Evolutionary conservation across 768 basidiomycete species (phyloP).

Genomic region (Lactarius vividus): DNA sequence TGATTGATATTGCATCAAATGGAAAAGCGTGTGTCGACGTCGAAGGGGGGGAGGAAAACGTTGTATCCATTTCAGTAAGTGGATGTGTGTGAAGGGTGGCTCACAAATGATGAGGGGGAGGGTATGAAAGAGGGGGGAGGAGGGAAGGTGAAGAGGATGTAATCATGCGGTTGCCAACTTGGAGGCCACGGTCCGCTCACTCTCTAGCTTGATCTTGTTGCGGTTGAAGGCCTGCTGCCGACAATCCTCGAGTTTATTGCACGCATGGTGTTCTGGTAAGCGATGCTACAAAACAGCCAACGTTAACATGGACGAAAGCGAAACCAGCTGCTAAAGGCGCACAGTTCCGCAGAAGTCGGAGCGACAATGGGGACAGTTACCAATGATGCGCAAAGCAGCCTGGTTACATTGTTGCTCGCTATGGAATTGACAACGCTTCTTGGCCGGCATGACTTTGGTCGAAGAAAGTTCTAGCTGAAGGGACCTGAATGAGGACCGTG

Average conservation of each 20-base stretch:
- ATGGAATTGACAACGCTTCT: conserved; percentile 83
- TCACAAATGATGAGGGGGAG: not conserved
- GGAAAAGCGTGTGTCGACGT: conserved; percentile 28
- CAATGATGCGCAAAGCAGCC: conserved; percentile 79
- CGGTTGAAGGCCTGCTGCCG: conserved; percentile 83
- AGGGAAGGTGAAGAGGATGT: conserved; percentile 16
- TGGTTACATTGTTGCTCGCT: conserved; percentile 62
- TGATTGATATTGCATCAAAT: conserved; percentile 31
- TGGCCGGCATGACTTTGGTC: conserved; percentile 58
- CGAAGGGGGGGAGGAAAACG: conserved; percentile 3
- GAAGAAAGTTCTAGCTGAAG: conserved; percentile 23
- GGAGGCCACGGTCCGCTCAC: conserved; percentile 80
- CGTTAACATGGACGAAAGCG: conserved; percentile 21
- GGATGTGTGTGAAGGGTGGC: not conserved
- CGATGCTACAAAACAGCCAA: conserved; percentile 57
- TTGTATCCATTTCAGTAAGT: conserved; percentile 8
- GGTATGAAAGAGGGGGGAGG: conserved; percentile 14
- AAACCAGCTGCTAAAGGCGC: conserved; percentile 34
- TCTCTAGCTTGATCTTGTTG: conserved; percentile 86
- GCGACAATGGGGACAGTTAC: conserved; percentile 79
- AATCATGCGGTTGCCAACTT: conserved; percentile 79
- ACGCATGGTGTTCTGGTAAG: conserved; percentile 84
- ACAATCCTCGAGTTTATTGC: conserved; percentile 80
- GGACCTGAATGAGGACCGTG: not conserved
- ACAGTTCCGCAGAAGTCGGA: conserved; percentile 76